phyloP scores from a whole-genome alignment of 768 basidiomycete species.

The Leccinum variicolor region DNA sequence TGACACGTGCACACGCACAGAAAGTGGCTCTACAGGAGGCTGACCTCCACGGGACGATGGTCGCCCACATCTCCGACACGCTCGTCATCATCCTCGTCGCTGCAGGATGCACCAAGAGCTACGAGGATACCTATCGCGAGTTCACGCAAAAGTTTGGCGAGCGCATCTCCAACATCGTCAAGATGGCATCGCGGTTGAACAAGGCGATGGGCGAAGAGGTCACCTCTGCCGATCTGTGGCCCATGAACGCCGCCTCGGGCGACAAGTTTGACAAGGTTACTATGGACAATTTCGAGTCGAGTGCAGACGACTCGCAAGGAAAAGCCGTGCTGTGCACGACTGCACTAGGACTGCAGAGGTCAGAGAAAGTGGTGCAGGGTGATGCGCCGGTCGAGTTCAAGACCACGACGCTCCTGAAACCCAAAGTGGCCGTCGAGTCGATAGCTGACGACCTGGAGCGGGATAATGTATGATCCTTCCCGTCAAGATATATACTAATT shows the following conservation, averaged over 20 bases:
- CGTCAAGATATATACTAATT: neutral
- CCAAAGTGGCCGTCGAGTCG: constrained; percentile 49
- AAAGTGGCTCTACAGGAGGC: constrained; percentile 30
- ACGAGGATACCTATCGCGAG: constrained; percentile 29
- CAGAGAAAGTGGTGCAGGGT: constrained; percentile 35
- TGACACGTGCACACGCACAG: constrained; percentile 47
- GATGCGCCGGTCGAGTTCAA: constrained; percentile 43
- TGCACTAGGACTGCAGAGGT: constrained; percentile 48
- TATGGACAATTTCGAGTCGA: constrained; percentile 47
- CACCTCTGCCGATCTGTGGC: constrained; percentile 54
- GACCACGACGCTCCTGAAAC: constrained; percentile 46
- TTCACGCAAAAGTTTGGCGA: constrained; percentile 35
- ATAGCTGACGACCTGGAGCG: constrained; percentile 29
- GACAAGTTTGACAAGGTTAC: constrained; percentile 35
- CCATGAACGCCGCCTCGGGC: constrained; percentile 43
- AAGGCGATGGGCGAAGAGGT: constrained; percentile 59
- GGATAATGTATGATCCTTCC: constrained; percentile 17
- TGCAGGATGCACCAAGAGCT: constrained; percentile 35
- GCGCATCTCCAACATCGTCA: constrained; percentile 33
- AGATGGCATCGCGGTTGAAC: constrained; percentile 30
- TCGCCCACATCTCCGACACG: constrained; percentile 43
- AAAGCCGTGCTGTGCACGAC: constrained; percentile 50
- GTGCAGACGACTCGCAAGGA: constrained; percentile 7
- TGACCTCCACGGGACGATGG: constrained; percentile 34
- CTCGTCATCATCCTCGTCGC: constrained; percentile 41